Base-by-base conservation (phyloP, 1,284 basidiomycete genomes). In the Cryptococcus sp. region DNA sequence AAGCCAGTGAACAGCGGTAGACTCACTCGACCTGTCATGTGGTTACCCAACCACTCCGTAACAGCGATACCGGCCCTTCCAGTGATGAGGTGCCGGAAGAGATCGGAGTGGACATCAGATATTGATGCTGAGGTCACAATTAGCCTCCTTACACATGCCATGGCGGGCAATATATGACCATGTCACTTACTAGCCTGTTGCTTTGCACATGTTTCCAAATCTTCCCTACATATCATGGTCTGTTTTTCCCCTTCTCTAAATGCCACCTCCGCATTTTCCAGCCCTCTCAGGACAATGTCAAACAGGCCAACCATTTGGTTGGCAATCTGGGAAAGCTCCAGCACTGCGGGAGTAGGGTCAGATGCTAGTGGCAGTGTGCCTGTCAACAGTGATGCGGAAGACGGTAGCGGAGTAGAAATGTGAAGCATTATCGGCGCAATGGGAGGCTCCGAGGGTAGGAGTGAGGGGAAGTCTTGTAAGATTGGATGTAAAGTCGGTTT, bases 221-320 rank as follows among this genome's bases (percentile, higher is more conserved):
- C 72, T 53, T 76, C 73, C 28, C 72, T 53, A 65, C 72, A 73
- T 0, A 72, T 65, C 63, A 74, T 65, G 0, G 68, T 76, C 61
- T 73, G 71, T 60, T 71, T 74, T 20, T 69, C 67, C 9, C 64
- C 66, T 20, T 75, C 73, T 39, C 65, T 63, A 46, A 67, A 65
- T 2, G 69, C 64, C 0, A 49, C 43, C 24, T 68, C 63, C 4
- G 62, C 59, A n/a, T 63, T 63, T 23, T 72, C 66, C 7, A 76
- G 8, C 0, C 70, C 71, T n/a, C 69, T 60, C 20, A 73, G 50
- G 1, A 71, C 54, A 11, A 63, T 51, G 50, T 76, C 63, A 15
- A 74, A 50, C 7, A 64, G 57, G 2, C 45, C 42, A 1, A 46
- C 59, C 13, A 76, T 57, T 7, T 54, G 42, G 57, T 76, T 61